phyloP scores from a whole-genome alignment of 2,329 filamentous ascomycete species.

The Ophiosphaerella korrae region DNA sequence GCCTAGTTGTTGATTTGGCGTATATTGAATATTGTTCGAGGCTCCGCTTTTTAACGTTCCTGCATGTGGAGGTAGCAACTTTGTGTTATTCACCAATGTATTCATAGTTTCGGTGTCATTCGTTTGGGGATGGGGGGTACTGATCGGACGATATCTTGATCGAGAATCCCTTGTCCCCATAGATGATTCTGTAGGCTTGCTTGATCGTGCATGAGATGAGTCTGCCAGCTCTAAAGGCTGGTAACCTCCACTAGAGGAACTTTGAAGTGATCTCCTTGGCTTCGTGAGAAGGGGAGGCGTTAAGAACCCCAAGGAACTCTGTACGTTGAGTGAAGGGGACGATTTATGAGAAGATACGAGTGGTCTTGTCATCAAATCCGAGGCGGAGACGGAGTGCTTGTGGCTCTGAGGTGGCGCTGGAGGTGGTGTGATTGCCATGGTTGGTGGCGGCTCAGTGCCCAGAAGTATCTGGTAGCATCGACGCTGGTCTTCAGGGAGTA shows the following conservation, averaged over 20 bases:
- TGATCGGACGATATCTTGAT: conserved; percentile 20
- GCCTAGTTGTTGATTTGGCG: background rate
- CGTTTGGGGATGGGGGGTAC: conserved; percentile 4
- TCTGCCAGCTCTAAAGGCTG: background rate
- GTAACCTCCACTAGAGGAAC: background rate
- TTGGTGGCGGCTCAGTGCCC: conserved; percentile 30
- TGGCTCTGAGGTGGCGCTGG: conserved; percentile 13
- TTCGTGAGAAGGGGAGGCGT: conserved; percentile 17
- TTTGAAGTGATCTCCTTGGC: conserved; percentile 2
- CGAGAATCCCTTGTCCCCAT: conserved; percentile 8
- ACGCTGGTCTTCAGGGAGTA: conserved; percentile 28
- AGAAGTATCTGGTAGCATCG: conserved; percentile 32
- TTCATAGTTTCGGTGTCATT: background rate
- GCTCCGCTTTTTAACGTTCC: background rate
- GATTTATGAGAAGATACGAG: conserved; percentile 15
- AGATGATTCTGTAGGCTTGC: background rate
- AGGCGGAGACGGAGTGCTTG: conserved; percentile 9
- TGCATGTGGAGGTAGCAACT: background rate
- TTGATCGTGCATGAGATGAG: background rate
- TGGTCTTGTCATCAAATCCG: conserved; percentile 8
- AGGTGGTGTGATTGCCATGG: conserved; percentile 26
- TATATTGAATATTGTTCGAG: background rate
- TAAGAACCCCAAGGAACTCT: conserved; percentile 9
- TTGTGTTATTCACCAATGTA: background rate
- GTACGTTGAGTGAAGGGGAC: conserved; percentile 17